Evolutionary conservation across 1,284 basidiomycete genomes (phyloP).

Genomic region (Ustilago crameri): DNA sequence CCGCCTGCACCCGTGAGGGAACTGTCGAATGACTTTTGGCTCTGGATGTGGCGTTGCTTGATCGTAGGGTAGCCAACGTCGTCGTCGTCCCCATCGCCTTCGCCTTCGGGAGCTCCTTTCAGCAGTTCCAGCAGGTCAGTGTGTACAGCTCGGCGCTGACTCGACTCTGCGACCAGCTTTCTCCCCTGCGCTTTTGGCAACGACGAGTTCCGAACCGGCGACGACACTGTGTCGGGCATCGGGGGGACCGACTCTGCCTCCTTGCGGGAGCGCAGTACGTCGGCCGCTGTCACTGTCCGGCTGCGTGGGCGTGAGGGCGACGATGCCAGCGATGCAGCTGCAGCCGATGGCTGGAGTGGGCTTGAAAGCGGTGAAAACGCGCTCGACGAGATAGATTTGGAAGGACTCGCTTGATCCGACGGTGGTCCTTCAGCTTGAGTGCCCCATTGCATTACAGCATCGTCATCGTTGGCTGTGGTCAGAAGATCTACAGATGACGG

Average conservation of each 20-base stretch:
- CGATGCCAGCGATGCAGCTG: slow-evolving; percentile 1
- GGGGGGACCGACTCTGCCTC: neutral
- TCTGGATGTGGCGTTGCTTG: slow-evolving; percentile 3
- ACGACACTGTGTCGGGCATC: slow-evolving; percentile 6
- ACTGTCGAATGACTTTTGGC: slow-evolving; percentile 15
- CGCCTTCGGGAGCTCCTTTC: slow-evolving; percentile 9
- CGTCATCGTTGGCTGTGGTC: slow-evolving; percentile 25
- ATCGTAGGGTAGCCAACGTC: slow-evolving; percentile 10
- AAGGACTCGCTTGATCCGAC: neutral
- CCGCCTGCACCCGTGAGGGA: slow-evolving; percentile 4
- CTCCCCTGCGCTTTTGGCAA: slow-evolving; percentile 4
- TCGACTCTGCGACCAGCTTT: slow-evolving; percentile 27
- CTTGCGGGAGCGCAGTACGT: slow-evolving; percentile 17
- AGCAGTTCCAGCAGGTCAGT: slow-evolving; percentile 26
- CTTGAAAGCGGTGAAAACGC: slow-evolving; percentile 13
- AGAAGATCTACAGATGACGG: slow-evolving; percentile 12
- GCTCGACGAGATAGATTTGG: neutral
- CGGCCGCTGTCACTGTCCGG: slow-evolving; percentile 38
- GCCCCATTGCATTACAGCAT: slow-evolving; percentile 31
- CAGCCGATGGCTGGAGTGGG: slow-evolving; percentile 9
- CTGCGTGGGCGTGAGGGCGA: slow-evolving; percentile 26
- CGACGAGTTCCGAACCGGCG: slow-evolving; percentile 15
- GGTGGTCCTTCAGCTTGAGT: slow-evolving; percentile 24
- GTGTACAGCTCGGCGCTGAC: slow-evolving; percentile 29
- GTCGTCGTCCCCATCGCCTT: slow-evolving; percentile 16